Evolutionary conservation across 768 basidiomycete species (phyloP), one percentile per base, ranked within the genome.

Genomic region (Rhodotorula sphaerocarpa): DNA sequence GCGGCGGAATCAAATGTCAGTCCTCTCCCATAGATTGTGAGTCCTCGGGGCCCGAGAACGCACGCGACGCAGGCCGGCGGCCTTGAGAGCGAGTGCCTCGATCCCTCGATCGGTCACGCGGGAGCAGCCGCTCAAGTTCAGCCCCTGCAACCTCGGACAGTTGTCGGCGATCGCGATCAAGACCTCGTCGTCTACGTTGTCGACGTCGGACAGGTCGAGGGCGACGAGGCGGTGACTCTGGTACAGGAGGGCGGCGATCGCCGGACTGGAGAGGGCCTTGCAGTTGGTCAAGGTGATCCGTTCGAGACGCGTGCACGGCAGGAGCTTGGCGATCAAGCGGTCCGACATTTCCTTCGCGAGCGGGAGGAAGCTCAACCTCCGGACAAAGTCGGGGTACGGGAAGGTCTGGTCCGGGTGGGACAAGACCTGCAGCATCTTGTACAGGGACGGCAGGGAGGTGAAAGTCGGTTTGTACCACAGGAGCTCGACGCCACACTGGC

Each of bases 211-310:
- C 41, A 97, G 78, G 75, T 95, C 96, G 74, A 97, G 84, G 44
- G 92, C 95, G 74, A 95, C 90, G 39, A 99, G 77, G 55, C 84
- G 83, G 71, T 76, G 82, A 48, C 87, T 86, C 57, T 82, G 79
- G 33, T 75, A 70, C 10, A 91, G 88, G 46, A 96, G 79, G 3
- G 84, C 84, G 53, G 83, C 75, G 52, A 97, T 77, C 27, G 86
- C 87, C 39, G 78, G 72, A 71, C 92, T 87, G 34, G 88, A 84
- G 50, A 97, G 81, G 57, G 80, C 80, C 70, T 81, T 84, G 78
- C 93, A 96, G 15, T 84, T 85, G n/a, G 83, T 82, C 30, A 97
- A 78, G 74, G 95, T 97, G 75, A 96, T 84, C 46, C 93, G 90
- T 73, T 96, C 92, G 43, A 99, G 77, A 57, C 84, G 83, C 66